phyloP scores from a whole-genome alignment of 2,329 filamentous ascomycete species.

The Pyrenophora graminea region DNA sequence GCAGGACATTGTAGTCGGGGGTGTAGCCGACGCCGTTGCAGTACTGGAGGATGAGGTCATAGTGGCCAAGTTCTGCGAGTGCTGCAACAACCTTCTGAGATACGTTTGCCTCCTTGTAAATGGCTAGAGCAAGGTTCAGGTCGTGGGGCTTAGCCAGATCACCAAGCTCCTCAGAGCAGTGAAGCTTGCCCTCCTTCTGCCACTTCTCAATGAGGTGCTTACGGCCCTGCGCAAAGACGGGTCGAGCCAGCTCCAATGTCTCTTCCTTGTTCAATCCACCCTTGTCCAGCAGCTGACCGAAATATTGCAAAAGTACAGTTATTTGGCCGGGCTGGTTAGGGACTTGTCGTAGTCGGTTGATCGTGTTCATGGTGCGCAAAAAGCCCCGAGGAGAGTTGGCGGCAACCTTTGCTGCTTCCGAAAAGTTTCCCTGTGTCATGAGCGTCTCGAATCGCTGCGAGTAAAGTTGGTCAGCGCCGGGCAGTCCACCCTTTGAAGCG shows the following conservation, averaged over 20 bases:
- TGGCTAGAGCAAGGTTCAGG: conserved; percentile 79
- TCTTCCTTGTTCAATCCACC: conserved; percentile 90
- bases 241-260: conserved; percentile 88
- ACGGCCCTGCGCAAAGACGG: conserved; percentile 88
- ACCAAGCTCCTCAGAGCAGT: conserved; percentile 94
- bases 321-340: conserved; percentile 82
- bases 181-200: conserved; percentile 93
- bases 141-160: conserved; percentile 92
- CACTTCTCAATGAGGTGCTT: conserved; percentile 98
- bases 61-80: conserved; percentile 93
- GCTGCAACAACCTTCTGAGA: conserved; percentile 94
- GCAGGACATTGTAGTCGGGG: conserved; percentile 90
- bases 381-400: conserved; percentile 97
- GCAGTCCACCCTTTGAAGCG: conserved; percentile 88
- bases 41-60: conserved; percentile 95
- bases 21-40: conserved; percentile 82
- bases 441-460: conserved; percentile 90
- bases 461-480: conserved; percentile 92
- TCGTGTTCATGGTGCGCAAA: conserved; percentile 89
- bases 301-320: conserved; percentile 95
- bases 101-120: conserved; percentile 89
- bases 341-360: conserved; percentile 90
- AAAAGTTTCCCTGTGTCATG: conserved; percentile 76
- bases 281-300: conserved; percentile 96
- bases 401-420: conserved; percentile 91